phyloP scores from a whole-genome alignment of 2,329 filamentous ascomycete genomes.

The Cercospora canescens region DNA sequence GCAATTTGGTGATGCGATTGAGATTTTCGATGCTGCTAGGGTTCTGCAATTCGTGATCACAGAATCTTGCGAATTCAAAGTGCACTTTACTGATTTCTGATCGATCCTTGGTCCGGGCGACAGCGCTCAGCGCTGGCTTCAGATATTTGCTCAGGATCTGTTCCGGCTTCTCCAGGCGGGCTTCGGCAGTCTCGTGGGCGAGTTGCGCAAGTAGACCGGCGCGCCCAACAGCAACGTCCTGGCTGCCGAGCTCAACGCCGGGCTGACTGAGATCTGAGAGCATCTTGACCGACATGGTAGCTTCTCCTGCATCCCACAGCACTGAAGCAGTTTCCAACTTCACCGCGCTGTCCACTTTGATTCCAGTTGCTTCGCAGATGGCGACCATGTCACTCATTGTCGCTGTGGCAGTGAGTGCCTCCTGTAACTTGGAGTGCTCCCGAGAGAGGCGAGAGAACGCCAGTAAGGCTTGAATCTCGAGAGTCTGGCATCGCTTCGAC shows the following conservation, averaged over 20 bases:
- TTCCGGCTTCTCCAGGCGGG: conserved; percentile 86
- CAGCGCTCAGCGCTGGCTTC: conserved; percentile 76
- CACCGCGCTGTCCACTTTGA: conserved; percentile 75
- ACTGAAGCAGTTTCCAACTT: conserved; percentile 84
- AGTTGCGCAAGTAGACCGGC: conserved; percentile 84
- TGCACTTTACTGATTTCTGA: conserved; percentile 83
- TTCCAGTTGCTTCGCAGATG: conserved; percentile 67
- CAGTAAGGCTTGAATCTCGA: conserved; percentile 77
- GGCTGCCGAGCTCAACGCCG: conserved; percentile 62
- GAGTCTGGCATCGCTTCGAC: conserved; percentile 63
- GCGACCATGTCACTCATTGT: conserved; percentile 76
- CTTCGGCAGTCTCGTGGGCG: conserved; percentile 84
- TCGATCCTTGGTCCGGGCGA: conserved; percentile 67
- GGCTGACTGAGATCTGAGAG: conserved; percentile 68
- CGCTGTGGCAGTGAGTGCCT: conserved; percentile 82
- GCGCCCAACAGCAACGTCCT: conserved; percentile 70
- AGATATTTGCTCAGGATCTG: conserved; percentile 86
- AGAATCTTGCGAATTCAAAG: conserved; percentile 93
- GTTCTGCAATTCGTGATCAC: conserved; percentile 89
- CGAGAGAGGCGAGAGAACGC: conserved; percentile 74
- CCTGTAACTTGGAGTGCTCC: conserved; percentile 78
- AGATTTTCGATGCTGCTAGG: conserved; percentile 83
- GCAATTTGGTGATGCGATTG: conserved; percentile 74
- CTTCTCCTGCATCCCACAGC: conserved; percentile 92
- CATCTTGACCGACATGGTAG: conserved; percentile 84